Evolutionary conservation across 345 rosid genomes (phyloP).

Genomic region (Anastatica hierochuntica): DNA sequence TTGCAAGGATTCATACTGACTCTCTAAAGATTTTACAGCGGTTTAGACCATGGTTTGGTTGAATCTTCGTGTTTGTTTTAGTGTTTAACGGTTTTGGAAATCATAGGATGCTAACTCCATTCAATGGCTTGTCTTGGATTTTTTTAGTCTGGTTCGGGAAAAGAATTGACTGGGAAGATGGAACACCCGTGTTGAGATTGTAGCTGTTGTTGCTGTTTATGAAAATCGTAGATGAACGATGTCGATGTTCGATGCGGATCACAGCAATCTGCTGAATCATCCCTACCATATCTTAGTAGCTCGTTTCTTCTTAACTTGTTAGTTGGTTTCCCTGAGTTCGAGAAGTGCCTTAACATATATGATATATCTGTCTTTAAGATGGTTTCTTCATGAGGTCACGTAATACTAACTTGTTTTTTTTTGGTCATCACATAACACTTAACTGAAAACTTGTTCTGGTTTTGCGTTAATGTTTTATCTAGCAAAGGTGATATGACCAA

Average conservation of each 20-base stretch:
- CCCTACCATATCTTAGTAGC: slow-evolving; percentile 9
- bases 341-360: too few species aligned
- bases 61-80: background rate
- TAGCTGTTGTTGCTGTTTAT: slow-evolving; percentile 75
- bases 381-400: too few species aligned
- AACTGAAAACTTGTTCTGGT: too few species aligned
- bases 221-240: slow-evolving; percentile 26
- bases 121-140: slow-evolving; percentile 28
- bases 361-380: too few species aligned
- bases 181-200: slow-evolving; percentile 46
- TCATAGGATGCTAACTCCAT: slow-evolving; percentile 17
- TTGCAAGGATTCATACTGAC: background rate
- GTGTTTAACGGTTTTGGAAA: background rate
- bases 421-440: too few species aligned
- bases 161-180: slow-evolving; percentile 45
- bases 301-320: slow-evolving; percentile 1
- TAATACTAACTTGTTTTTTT: too few species aligned
- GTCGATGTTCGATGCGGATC: slow-evolving; percentile 6
- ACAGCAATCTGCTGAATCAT: slow-evolving; percentile 13
- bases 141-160: slow-evolving; percentile 63
- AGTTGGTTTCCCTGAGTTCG: too few species aligned
- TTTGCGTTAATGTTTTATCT: too few species aligned
- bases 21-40: background rate
- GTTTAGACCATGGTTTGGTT: background rate
- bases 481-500: too few species aligned